Evolutionary conservation across 305 asterid species (phyloP).

Genomic region (Solanum hybrid): DNA sequence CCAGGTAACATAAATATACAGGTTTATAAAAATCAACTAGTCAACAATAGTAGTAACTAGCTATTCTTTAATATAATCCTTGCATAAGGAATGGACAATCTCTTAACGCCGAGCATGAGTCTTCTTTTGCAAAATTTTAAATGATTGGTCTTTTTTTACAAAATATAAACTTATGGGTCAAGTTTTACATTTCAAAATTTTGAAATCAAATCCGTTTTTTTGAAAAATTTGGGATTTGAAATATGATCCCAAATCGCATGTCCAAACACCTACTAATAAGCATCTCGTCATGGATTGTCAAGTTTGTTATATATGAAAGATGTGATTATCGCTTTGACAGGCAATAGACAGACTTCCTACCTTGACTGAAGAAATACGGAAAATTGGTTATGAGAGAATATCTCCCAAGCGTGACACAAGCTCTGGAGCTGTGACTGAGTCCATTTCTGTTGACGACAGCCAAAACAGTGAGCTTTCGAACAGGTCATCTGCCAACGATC

Average conservation of each 20-base stretch:
- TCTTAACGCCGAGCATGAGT: neutral
- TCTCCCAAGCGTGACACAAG: conserved; percentile 2
- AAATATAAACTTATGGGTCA: neutral
- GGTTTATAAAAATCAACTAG: neutral
- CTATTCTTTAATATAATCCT: neutral
- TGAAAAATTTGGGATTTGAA: neutral
- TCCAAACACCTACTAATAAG: neutral
- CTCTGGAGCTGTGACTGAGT: conserved; percentile 7
- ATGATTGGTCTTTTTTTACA: neutral
- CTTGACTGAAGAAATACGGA: conserved; percentile 49
- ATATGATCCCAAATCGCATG: neutral
- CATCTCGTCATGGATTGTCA: neutral
- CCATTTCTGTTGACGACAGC: conserved; percentile 15
- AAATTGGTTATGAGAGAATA: conserved; percentile 46
- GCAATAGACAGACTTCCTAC: conserved; percentile 58
- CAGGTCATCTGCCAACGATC: conserved; percentile 14
- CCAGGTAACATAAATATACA: neutral
- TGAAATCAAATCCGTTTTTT: neutral
- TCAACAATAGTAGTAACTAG: neutral
- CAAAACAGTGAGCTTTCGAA: conserved; percentile 17
- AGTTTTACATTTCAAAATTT: neutral
- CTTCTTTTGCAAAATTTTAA: neutral
- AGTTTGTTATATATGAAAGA: neutral
- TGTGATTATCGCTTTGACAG: conserved; percentile 21
- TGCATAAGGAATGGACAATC: neutral